phyloP scores from a whole-genome alignment of 2,329 filamentous ascomycete genomes.

The Mariannaea elegans region DNA sequence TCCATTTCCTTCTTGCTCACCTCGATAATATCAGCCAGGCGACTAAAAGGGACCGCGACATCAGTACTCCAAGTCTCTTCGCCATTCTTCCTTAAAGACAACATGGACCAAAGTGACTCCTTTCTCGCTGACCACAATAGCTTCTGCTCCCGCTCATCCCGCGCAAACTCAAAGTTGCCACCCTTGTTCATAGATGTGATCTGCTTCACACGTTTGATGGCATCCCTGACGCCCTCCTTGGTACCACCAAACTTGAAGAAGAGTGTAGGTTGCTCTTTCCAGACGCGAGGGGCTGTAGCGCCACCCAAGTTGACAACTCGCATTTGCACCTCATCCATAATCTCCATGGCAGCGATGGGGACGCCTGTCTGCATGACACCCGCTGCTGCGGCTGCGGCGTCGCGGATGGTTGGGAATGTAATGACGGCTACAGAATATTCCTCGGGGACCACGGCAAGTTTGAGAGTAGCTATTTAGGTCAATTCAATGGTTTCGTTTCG shows the following conservation, averaged over 20 bases:
- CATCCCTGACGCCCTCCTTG: conserved; percentile 78
- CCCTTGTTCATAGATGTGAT: conserved; percentile 73
- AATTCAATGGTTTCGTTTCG: not conserved
- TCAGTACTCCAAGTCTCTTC: conserved; percentile 87
- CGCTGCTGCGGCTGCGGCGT: conserved; percentile 78
- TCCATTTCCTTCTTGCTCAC: conserved; percentile 90
- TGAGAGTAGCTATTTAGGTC: conserved; percentile 69
- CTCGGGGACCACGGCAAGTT: conserved; percentile 79
- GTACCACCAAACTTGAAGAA: conserved; percentile 91
- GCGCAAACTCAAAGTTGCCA: conserved; percentile 79
- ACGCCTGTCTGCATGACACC: conserved; percentile 79
- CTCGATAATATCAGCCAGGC: conserved; percentile 79
- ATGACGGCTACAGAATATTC: conserved; percentile 82
- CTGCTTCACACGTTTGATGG: conserved; percentile 72
- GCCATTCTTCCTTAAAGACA: conserved; percentile 71
- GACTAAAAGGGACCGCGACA: conserved; percentile 82
- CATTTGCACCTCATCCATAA: conserved; percentile 93
- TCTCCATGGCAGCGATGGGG: conserved; percentile 80
- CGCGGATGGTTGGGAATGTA: conserved; percentile 78
- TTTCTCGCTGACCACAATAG: conserved; percentile 84
- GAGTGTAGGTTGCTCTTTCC: conserved; percentile 79
- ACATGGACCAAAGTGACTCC: conserved; percentile 85
- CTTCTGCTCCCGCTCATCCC: conserved; percentile 74
- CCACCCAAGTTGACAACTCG: conserved; percentile 79
- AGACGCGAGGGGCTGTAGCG: conserved; percentile 72